Base-by-base conservation (phyloP, 306 rosid genomes). In the Trifolium pratense region DNA sequence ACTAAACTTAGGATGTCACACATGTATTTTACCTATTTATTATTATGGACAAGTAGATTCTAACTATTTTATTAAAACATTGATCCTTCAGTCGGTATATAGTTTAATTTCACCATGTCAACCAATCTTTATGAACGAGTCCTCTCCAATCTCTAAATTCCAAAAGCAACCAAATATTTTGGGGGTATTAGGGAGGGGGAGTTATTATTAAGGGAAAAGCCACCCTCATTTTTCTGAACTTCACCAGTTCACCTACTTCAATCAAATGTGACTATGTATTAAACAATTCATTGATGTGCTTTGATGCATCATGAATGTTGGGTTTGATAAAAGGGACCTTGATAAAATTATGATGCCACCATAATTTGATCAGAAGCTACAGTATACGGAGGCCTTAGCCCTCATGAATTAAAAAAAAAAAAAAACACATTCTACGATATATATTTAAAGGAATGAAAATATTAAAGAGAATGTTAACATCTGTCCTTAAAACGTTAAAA, bases 21-120 rank as follows among this genome's bases (percentile, higher is more conserved):
- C n/a, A n/a, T n/a, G n/a, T n/a, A n/a, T n/a, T n/a, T n/a, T n/a
- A n/a, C n/a, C n/a, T n/a, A n/a, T 25, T 25, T 25, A 25, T 25
- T 25, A 25, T 1, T 25, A 25, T 43, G 26, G 7, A n/a, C 55
- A 65, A 72, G 25, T 65, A 63, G 52, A 31, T 78, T 52, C 9
- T 42, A 78, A 31, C 26, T 78, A 23, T 40, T 74, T 42, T 39
- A 49, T 46, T 58, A 14, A 48, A 79, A 37, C 25, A 66, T 65
- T 37, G 29, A 68, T 76, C 39, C 26, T 25, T 25, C 48, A 5
- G 29, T 53, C 49, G 20, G 13, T 42, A 43, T 42, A 43, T 63
- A 14, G 42, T 52, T 60, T 64, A 64, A 43, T 45, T 34, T 8
- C 14, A 32, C 21, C 5, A 40, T 65, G 45, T 79, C 61, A 46